Base-by-base conservation (phyloP, 169 alveolate genomes). In the Plasmodium fragile region DNA sequence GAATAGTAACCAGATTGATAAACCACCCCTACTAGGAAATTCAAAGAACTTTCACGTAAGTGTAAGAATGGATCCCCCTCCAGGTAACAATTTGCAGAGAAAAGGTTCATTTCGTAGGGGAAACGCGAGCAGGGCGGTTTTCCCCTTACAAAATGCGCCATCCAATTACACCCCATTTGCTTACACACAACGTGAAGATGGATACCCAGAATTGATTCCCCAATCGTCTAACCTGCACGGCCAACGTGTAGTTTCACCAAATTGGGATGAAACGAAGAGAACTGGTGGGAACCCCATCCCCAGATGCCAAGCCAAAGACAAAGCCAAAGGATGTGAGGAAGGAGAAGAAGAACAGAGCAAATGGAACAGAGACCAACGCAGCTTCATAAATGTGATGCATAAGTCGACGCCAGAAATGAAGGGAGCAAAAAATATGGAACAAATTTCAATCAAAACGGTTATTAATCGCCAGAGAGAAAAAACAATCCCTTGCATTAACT, bases 401-500 rank as follows among this genome's bases (percentile, higher is more conserved):
- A 65, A 65, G 43, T 16, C 30, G 43, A 41, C 43, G 34, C 41
- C 39, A 11, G 45, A 22, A 59, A 10, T 16, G 41, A 13, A 65
- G 18, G 72, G 4, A n/a, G 34, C 43, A 16, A 53, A 85, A 79
- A 34, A 77, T 22, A 11, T 78, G 49, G 77, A 65, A 59, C 13
- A 41, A 25, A 80, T 89, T 34, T 36, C 72, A 77, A 65, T 89
- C 16, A 89, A 89, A 65, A 89, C 94, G 36, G 72, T 79, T n/a
- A 43, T 89, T 4, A 79, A 59, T 77, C 49, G 82, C 28, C 83
- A 78, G 34, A 55, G 53, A 28, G 78, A 36, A 65, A 79, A 28
- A 16, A 77, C 70, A 3, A 65, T 89, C 11, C 94, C 94, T 3
- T 89, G 91, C 75, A 77, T 89, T 59, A 78, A 72, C 36, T 89